Base-by-base conservation (phyloP, 306 rosid genomes). In the Pueraria montana region DNA sequence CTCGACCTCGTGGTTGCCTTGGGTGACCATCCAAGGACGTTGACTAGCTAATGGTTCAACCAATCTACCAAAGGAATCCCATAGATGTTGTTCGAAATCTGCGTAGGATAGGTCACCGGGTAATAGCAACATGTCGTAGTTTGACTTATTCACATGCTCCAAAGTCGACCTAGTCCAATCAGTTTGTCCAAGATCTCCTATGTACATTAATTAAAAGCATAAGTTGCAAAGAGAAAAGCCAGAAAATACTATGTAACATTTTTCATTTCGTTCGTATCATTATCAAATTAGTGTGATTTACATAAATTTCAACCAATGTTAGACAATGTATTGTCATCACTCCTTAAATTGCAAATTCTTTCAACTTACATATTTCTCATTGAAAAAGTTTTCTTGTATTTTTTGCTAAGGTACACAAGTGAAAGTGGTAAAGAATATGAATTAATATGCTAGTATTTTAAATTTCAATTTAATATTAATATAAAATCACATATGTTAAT, bases 1-100 rank as follows among this genome's bases (percentile, higher is more conserved):
- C 87, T 96, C 98, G 1, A 90, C 1, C 58, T 94, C 99, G 23
- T 96, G 98, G 89, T 96, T 91, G 9, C 98, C 98, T 45, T 84
- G 83, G 0, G 99, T 96, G 11, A 96, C 97, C 99, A 96, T 94
- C 99, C 99, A 96, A 1, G 99, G 99, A 73, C 97, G 87, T 55
- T 88, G 87, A 83, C 98, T 88, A 0, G 99, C 96, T 40, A 87
- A 75, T 38, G 98, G 94, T 83, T 88, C 94, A 0, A 92, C 97
- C 2, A 96, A 85, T 13, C 94, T 87, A 14, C 97, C 99, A 14
- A 87, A 93, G 0, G 90, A 88, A 79, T 96, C 99, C 99, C 99
- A 94, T 14, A 11, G 38, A 2, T 40, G 0, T 79, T 96, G 99
- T 2, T 9, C 0, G 0, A 1, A 0, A 46, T 96, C 97, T 10